Conservation (phyloP, 2,329 filamentous ascomycete genomes). For the Alternaria arborescens region DNA sequence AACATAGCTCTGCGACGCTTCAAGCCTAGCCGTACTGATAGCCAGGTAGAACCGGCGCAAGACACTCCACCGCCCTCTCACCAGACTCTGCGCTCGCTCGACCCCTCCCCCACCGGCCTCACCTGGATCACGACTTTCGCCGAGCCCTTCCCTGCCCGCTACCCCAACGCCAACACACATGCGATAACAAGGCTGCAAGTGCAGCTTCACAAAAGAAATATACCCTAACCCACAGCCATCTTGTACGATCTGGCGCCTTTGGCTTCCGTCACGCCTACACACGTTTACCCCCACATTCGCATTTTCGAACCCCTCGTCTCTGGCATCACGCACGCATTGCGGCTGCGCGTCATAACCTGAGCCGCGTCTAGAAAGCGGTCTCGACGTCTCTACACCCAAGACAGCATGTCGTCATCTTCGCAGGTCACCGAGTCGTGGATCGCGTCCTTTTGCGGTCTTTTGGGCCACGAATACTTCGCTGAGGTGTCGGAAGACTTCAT, state of each 20-base stretch:
- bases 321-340: conserved; percentile 27
- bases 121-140: conserved; percentile 20
- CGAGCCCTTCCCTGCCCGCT: conserved; percentile 15
- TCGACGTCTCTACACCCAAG: conserved; percentile 5
- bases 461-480: conserved; percentile 98
- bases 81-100: conserved; percentile 21
- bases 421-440: conserved; percentile 90
- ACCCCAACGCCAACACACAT: conserved; percentile 20
- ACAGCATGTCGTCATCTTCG: conserved; percentile 64
- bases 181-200: conserved; percentile 30
- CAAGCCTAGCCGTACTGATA: conserved; percentile 10
- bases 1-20: conserved; percentile 11
- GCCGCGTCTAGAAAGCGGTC: conserved; percentile 27
- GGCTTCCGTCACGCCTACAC: conserved; percentile 10
- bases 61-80: conserved; percentile 1
- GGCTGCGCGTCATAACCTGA: conserved; percentile 31
- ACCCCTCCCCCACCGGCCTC: conserved; percentile 25
- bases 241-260: conserved; percentile 1
- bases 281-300: conserved; percentile 35
- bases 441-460: conserved; percentile 91
- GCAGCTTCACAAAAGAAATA: conserved; percentile 20
- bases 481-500: conserved; percentile 99
- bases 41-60: background rate
- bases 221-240: background rate
- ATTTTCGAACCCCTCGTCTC: conserved; percentile 41